Percentiles rank a stretch among this genome's conserved stretches.
Conservation (phyloP, 1,139 yeast species). For the Magnusiomyces tetraspermus region DNA sequence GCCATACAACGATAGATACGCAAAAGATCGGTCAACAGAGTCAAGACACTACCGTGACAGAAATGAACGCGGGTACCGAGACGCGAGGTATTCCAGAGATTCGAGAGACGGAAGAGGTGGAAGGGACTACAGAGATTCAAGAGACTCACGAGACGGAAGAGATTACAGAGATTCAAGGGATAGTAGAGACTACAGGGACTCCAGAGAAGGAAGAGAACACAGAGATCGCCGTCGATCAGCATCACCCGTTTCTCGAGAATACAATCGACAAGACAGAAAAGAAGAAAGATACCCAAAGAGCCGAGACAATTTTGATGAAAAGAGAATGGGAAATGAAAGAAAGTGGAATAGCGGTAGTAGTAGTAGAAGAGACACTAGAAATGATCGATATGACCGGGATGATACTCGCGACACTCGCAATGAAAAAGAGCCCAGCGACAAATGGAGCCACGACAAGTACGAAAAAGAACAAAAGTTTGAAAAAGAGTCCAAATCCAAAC, state of each 20-base stretch:
- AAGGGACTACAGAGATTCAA: background rate
- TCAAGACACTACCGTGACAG: too few species aligned
- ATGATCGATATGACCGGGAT: too few species aligned
- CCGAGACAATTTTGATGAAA: conserved; percentile 4
- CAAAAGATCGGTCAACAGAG: too few species aligned
- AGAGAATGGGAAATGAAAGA: conserved; percentile 4
- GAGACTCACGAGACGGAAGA: background rate
- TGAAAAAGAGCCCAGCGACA: background rate
- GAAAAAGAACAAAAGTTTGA: background rate
- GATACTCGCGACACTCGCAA: too few species aligned
- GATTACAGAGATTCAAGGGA: background rate
- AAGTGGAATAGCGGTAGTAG: conserved; percentile 1
- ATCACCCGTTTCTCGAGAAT: background rate
- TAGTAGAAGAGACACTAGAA: background rate
- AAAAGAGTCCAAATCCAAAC: background rate
- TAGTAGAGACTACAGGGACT: background rate
- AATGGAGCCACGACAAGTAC: background rate
- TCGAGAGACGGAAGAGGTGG: background rate
- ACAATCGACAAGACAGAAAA: background rate
- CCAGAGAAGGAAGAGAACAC: background rate
- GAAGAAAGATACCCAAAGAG: conserved; percentile 4
- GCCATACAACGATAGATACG: too few species aligned
- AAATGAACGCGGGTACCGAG: too few species aligned
- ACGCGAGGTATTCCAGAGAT: too few species aligned
- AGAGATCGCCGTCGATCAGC: conserved; percentile 3